Conservation (phyloP, 352 stramenopile genomes). For the Globisporangium spiculum region DNA sequence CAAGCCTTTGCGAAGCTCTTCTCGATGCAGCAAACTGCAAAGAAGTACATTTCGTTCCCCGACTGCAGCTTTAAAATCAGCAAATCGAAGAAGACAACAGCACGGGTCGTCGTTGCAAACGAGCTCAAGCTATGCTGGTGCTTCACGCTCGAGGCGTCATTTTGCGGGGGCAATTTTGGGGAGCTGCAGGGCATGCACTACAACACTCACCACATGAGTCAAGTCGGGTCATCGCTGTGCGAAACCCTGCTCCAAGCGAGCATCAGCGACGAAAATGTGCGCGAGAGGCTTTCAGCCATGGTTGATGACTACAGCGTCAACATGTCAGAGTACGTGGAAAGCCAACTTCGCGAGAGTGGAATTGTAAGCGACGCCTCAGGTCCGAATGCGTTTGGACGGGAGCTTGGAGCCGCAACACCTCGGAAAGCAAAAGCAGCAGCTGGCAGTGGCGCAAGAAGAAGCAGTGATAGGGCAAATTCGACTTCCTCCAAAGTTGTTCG, state of each 20-base stretch:
- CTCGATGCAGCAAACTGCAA: conserved; percentile 58
- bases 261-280: conserved; percentile 29
- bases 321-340: conserved; percentile 36
- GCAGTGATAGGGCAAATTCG: neutral
- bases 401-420: conserved; percentile 5
- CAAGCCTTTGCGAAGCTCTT: conserved; percentile 74
- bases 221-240: conserved; percentile 47
- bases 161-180: conserved; percentile 78
- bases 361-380: conserved; percentile 12
- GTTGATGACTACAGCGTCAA: conserved; percentile 37
- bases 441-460: neutral
- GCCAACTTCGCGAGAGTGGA: conserved; percentile 34
- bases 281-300: conserved; percentile 27
- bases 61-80: conserved; percentile 85
- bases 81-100: conserved; percentile 75
- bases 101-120: conserved; percentile 77
- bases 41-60: conserved; percentile 57
- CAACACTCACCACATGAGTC: conserved; percentile 50
- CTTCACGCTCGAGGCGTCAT: conserved; percentile 88
- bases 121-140: conserved; percentile 73
- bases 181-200: conserved; percentile 64
- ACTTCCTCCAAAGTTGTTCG: conserved; percentile 3
- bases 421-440: neutral
- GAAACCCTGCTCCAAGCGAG: conserved; percentile 47
- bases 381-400: neutral